Evolutionary conservation across 129 eudicot species (phyloP), one percentile per base, ranked within the genome.

Genomic region (Silybum marianum): DNA sequence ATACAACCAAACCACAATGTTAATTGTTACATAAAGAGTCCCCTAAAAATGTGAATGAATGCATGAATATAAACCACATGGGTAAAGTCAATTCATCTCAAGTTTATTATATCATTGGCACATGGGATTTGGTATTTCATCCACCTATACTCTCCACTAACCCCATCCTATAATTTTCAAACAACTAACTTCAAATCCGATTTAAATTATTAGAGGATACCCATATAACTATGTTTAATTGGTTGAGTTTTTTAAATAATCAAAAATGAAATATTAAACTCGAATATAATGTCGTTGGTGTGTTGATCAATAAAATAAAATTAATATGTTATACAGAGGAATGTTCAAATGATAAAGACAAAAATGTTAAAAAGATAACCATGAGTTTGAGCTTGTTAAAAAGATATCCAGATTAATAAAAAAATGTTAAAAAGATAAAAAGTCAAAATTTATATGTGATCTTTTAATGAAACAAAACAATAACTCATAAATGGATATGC

Each of bases 121-220:
- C 69, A 44, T 79, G 75, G 69, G 60, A 78, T 78, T 69, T 46
- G 82, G 69, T 69, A 78, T 69, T 23, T 78, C 19, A 42, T 78
- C 82, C 51, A 78, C 75, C 75, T 69, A 75, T 26, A 69, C 19
- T 69, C 67, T 79, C 75, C 69, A 44, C 82, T 58, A 25, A 42
- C 66, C 65, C 65, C 66, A 58, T 9, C 66, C 66, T 58, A 3
- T 58, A 18, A 6, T n/a, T 58, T 58, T 58, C 10, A n/a, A 58
- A 58, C 24, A 58, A 58, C 66, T 6, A 19, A 18, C 23, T n/a
- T 58, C 10, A 54, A 54, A 54, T 54, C 22, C 6, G 0, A 54
- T 54, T 22, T 58, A 58, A 58, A 58, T n/a, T n/a, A 58, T n/a
- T 58, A 58, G n/a, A 5, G 0, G 2, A 18, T n/a, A 58, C 23